Percentiles rank a stretch among this genome's conserved stretches.
phyloP scores from a whole-genome alignment of 2,329 filamentous ascomycete genomes.

The Arthroderma sp. region DNA sequence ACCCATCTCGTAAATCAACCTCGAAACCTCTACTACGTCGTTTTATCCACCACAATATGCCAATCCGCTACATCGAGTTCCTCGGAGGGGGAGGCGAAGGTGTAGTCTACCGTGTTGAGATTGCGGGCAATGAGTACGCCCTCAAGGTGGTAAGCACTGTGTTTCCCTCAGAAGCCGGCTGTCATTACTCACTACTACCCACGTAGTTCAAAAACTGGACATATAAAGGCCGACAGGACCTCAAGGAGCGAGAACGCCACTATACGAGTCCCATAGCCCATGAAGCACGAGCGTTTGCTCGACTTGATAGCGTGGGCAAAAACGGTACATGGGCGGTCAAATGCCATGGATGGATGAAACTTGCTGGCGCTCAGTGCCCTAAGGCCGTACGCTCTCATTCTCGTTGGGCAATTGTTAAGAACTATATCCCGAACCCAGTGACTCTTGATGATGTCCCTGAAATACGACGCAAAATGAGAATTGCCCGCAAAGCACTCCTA shows the following conservation, averaged over 20 bases:
- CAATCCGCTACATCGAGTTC: neutral
- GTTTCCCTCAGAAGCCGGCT: neutral
- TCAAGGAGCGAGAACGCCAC: too few relatives aligned
- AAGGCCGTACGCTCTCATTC: neutral
- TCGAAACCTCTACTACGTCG: slow-evolving; percentile 10
- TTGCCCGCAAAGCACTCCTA: slow-evolving; percentile 11
- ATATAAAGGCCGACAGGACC: too few relatives aligned
- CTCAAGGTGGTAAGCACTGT: slow-evolving; percentile 11
- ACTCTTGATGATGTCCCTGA: slow-evolving; percentile 10
- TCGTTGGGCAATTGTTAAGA: slow-evolving; percentile 13
- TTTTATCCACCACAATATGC: slow-evolving; percentile 11
- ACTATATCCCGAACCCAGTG: slow-evolving; percentile 7
- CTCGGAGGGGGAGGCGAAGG: slow-evolving; percentile 10
- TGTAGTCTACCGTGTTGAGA: slow-evolving; percentile 6
- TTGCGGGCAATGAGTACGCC: slow-evolving; percentile 7
- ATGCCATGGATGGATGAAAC: slow-evolving; percentile 12
- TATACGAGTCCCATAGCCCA: slow-evolving; percentile 8
- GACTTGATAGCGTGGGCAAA: slow-evolving; percentile 8
- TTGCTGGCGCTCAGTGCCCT: slow-evolving; percentile 3
- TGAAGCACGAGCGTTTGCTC: slow-evolving; percentile 12
- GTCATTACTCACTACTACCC: neutral
- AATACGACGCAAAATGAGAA: slow-evolving; percentile 11
- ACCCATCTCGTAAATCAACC: slow-evolving; percentile 8
- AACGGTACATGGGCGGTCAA: slow-evolving; percentile 14
- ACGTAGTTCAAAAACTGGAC: neutral